Evolutionary conservation across 805 yeast species (phyloP).

Genomic region (Debaryomyces hansenii): DNA sequence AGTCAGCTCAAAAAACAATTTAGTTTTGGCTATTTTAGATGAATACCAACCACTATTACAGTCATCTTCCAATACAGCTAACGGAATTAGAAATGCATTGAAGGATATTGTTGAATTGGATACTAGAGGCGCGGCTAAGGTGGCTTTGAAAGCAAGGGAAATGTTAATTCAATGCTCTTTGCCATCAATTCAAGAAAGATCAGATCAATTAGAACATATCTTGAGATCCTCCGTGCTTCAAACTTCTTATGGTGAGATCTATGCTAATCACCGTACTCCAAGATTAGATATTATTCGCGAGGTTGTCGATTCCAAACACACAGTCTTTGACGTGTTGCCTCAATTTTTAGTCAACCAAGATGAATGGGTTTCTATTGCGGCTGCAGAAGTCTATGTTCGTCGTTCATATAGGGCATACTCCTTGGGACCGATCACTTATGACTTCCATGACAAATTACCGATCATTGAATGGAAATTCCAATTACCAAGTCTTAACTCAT

Average conservation of each 20-base stretch:
- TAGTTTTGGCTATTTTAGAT: conserved; percentile 80
- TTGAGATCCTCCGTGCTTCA: conserved; percentile 88
- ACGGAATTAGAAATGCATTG: conserved; percentile 67
- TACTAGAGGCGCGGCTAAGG: conserved; percentile 88
- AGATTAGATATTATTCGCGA: conserved; percentile 78
- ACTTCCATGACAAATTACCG: conserved; percentile 56
- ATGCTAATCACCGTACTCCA: conserved; percentile 77
- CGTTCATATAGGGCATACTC: conserved; percentile 97
- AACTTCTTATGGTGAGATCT: conserved; percentile 81
- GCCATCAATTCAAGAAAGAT: conserved; percentile 94
- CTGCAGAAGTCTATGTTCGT: conserved; percentile 94
- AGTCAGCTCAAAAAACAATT: conserved; percentile 88
- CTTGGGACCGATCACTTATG: conserved; percentile 72
- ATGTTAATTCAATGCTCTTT: conserved; percentile 93
- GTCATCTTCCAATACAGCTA: conserved; percentile 66
- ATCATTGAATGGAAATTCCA: conserved; percentile 87
- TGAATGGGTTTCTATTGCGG: conserved; percentile 90
- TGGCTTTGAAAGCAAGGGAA: conserved; percentile 93
- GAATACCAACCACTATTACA: conserved; percentile 80
- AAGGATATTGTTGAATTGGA: conserved; percentile 84
- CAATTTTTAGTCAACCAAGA: conserved; percentile 85
- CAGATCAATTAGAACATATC: conserved; percentile 96
- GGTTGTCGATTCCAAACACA: conserved; percentile 93
- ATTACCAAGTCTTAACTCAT: conserved; percentile 68
- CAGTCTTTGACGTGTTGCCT: conserved; percentile 92